These are phyloP conservation scores for Saussurea involucrata DNA, from an alignment of 129 eudicot genomes.

Conservation along the genomic window DNA sequence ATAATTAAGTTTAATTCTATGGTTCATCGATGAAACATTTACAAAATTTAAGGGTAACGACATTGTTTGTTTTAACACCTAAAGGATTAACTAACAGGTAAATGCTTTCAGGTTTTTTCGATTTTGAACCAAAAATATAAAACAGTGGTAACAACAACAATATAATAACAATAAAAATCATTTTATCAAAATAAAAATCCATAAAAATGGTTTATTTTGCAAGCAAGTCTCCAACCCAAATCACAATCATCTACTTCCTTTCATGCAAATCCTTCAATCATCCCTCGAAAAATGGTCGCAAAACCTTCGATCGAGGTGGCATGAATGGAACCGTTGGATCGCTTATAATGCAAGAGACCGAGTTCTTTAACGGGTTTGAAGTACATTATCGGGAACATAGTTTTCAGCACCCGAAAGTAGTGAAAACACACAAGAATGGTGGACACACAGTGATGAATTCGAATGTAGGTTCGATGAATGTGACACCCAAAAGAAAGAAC, in stretches of 20 bases:
- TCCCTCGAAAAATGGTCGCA: conserved; percentile 23
- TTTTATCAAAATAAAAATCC: neutral
- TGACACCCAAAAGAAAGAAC: conserved; percentile 35
- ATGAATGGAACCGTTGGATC: conserved; percentile 67
- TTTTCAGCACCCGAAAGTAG: conserved; percentile 9
- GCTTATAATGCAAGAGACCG: conserved; percentile 67
- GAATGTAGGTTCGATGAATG: conserved; percentile 23
- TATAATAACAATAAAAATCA: conserved; percentile 8
- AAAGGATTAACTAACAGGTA: neutral
- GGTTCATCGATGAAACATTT: too few relatives aligned
- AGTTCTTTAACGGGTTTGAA: conserved; percentile 40
- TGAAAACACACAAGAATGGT: conserved; percentile 12
- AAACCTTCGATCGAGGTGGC: conserved; percentile 58
- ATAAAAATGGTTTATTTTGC: conserved; percentile 22
- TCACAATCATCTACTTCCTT: conserved; percentile 17
- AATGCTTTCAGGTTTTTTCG: neutral
- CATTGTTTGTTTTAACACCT: too few relatives aligned
- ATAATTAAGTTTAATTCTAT: too few relatives aligned
- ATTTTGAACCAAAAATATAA: neutral
- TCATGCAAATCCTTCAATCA: conserved; percentile 13
- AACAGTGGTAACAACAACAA: neutral
- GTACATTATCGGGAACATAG: conserved; percentile 7
- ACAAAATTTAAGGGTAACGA: too few relatives aligned
- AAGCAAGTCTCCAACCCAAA: conserved; percentile 25
- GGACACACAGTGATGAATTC: conserved; percentile 12